These are phyloP conservation scores for Monascus ruber DNA, from an alignment of 2,329 filamentous ascomycete species.

Conservation along the genomic window DNA sequence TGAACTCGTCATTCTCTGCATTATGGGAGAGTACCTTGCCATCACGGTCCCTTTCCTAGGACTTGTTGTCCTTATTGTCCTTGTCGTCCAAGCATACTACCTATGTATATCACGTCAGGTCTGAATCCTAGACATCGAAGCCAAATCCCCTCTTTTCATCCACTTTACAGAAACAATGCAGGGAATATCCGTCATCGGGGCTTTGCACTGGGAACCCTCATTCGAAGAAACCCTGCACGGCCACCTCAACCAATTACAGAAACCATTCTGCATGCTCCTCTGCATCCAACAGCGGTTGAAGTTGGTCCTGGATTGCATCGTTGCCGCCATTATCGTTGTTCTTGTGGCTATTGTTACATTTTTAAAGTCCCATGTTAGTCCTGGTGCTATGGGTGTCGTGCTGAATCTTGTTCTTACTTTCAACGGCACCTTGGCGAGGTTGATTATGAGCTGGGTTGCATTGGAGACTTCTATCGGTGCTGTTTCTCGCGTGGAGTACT, in stretches of 20 bases:
- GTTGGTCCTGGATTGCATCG: constrained; percentile 30
- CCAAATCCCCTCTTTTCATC: constrained; percentile 38
- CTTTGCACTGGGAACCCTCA: constrained; percentile 35
- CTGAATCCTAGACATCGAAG: constrained; percentile 42
- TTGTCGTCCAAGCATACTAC: constrained; percentile 34
- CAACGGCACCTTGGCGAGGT: constrained; percentile 30
- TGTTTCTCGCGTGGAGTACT: constrained; percentile 38
- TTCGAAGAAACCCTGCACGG: constrained; percentile 27
- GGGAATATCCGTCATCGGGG: constrained; percentile 39
- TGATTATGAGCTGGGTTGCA: constrained; percentile 39
- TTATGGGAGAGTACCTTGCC: not conserved
- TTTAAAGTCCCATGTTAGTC: constrained; percentile 19
- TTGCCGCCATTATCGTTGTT: constrained; percentile 27
- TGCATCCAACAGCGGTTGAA: constrained; percentile 32
- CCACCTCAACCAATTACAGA: constrained; percentile 28
- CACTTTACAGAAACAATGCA: constrained; percentile 40
- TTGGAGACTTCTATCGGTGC: constrained; percentile 45
- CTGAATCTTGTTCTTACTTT: constrained; percentile 35
- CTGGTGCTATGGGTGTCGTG: constrained; percentile 34
- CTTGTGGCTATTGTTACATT: constrained; percentile 33
- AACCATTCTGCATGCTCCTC: constrained; percentile 33
- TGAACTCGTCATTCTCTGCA: not conserved
- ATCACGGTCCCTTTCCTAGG: constrained; percentile 4
- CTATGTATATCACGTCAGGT: constrained; percentile 37
- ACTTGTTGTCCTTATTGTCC: constrained; percentile 18